phyloP scores from a whole-genome alignment of 768 basidiomycete genomes.

The Xerocomus spinulosus region DNA sequence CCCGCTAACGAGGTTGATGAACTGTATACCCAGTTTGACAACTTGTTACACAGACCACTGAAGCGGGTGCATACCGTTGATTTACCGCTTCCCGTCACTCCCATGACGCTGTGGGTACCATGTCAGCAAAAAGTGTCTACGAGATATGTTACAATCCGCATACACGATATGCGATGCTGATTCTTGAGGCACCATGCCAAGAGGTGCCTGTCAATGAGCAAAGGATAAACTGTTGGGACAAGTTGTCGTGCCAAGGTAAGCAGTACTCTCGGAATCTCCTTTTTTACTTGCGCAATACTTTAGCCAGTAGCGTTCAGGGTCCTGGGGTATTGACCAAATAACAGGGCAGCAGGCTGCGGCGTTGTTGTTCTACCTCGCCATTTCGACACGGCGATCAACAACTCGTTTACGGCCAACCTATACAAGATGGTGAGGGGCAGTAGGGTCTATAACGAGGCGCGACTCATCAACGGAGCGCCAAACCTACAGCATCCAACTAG shows the following conservation, averaged over 20 bases:
- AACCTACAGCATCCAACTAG: background rate
- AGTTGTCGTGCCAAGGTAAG: background rate
- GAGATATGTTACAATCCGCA: background rate
- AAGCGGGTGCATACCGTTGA: constrained; percentile 21
- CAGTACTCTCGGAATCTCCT: background rate
- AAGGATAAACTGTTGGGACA: background rate
- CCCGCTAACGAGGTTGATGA: constrained; percentile 50
- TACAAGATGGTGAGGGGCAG: background rate
- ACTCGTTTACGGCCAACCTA: background rate
- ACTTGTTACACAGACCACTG: background rate
- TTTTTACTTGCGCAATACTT: background rate
- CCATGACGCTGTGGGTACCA: constrained; percentile 28
- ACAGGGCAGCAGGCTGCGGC: background rate
- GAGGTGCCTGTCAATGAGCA: no score
- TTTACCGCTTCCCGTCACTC: constrained; percentile 36
- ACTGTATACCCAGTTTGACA: constrained; percentile 25
- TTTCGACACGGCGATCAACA: background rate
- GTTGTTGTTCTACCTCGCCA: background rate
- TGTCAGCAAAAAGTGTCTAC: background rate
- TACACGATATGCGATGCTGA: background rate
- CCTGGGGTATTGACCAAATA: background rate
- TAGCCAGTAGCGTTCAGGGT: background rate
- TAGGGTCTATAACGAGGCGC: no score
- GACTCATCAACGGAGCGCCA: background rate
- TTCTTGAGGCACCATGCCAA: background rate